Conservation (phyloP, 2,329 filamentous ascomycete genomes). For the Coniochaeta sp. region DNA sequence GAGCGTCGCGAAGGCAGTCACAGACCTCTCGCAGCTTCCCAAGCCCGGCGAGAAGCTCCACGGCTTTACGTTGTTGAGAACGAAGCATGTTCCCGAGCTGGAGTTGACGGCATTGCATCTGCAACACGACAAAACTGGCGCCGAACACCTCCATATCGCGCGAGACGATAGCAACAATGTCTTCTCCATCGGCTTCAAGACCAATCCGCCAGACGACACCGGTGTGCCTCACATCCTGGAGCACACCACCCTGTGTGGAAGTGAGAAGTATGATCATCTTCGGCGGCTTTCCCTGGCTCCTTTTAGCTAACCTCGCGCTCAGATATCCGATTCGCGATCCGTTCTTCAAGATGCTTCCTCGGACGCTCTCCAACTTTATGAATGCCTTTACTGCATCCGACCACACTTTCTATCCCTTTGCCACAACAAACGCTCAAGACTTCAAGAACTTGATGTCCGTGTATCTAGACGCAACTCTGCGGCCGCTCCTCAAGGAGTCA, state of each 20-base stretch:
- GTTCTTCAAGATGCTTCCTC: conserved; percentile 99
- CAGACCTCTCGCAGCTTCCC: conserved; percentile 68
- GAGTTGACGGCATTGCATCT: conserved; percentile 87
- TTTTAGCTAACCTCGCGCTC: conserved; percentile 5
- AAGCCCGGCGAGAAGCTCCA: conserved; percentile 79
- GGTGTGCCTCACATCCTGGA: conserved; percentile 96
- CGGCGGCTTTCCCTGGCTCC: not conserved
- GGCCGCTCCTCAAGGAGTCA: conserved; percentile 79
- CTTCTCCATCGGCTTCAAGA: conserved; percentile 98
- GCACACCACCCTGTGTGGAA: conserved; percentile 94
- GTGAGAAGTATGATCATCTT: conserved; percentile 61
- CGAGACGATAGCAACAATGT: conserved; percentile 98
- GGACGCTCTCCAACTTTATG: conserved; percentile 99
- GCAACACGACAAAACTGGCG: conserved; percentile 89
- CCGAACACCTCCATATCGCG: conserved; percentile 92
- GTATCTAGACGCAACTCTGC: conserved; percentile 89
- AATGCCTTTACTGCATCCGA: conserved; percentile 96
- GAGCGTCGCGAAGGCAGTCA: conserved; percentile 54
- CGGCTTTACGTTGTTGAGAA: conserved; percentile 83
- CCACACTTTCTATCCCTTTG: conserved; percentile 96
- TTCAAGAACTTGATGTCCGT: conserved; percentile 95
- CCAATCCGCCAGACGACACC: conserved; percentile 92
- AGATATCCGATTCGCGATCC: conserved; percentile 96
- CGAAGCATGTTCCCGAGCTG: conserved; percentile 89
- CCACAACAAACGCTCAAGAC: conserved; percentile 91